Evolutionary conservation across 2,329 filamentous ascomycete genomes (phyloP).

Genomic region (Shiraia bambusicola): DNA sequence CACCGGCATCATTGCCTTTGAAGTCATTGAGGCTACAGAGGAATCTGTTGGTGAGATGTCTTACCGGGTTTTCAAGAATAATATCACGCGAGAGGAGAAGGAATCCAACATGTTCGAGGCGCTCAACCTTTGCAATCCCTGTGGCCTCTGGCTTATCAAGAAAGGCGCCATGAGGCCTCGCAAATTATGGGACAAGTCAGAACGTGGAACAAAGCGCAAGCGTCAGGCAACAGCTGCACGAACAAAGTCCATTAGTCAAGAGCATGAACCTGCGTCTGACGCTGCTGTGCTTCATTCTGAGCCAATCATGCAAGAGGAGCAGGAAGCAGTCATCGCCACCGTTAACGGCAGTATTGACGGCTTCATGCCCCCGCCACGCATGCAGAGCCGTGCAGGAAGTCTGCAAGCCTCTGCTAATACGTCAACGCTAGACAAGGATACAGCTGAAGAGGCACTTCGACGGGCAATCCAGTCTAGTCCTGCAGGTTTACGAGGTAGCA

Average conservation of each 20-base stretch:
- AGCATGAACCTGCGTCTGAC: constrained; percentile 47
- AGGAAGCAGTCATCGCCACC: constrained; percentile 8
- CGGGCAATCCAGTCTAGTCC: constrained; percentile 65
- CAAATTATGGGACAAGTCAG: constrained; percentile 69
- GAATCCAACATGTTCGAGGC: constrained; percentile 62
- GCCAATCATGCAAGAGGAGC: constrained; percentile 16
- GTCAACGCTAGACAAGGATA: constrained; percentile 14
- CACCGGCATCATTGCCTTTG: constrained; percentile 61
- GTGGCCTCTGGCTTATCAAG: constrained; percentile 92
- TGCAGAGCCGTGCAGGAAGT: constrained; percentile 9
- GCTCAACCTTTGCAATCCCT: constrained; percentile 87
- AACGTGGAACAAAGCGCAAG: constrained; percentile 46
- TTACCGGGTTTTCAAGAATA: constrained; percentile 79
- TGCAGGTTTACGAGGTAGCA: constrained; percentile 52
- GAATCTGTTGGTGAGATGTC: constrained; percentile 62
- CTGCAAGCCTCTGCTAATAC: constrained; percentile 8
- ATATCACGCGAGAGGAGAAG: constrained; percentile 65
- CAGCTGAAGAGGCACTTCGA: constrained; percentile 46
- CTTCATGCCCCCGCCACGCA: constrained; percentile 14
- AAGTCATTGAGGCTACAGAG: constrained; percentile 44
- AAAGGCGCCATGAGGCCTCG: constrained; percentile 80
- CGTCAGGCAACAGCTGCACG: constrained; percentile 36
- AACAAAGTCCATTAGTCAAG: constrained; percentile 48
- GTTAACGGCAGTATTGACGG: constrained; percentile 15
- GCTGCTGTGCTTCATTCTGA: constrained; percentile 36